Evolutionary conservation across 129 eudicot species (phyloP).

Genomic region (Deinandra increscens): DNA sequence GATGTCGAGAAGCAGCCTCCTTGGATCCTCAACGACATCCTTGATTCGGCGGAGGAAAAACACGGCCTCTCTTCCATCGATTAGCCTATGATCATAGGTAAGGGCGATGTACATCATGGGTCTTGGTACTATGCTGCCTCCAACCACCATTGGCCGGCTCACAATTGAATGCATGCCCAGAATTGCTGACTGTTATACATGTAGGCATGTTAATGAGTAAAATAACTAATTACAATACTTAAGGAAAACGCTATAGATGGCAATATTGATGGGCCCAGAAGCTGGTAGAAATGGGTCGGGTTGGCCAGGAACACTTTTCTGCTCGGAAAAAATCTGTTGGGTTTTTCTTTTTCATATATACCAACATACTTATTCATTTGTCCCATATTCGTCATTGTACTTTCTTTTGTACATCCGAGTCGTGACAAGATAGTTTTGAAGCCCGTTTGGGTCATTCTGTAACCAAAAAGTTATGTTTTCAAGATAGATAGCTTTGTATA

Average conservation of each 20-base stretch:
- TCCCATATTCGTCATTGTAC: background rate
- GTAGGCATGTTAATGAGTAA: background rate
- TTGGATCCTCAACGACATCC: slow-evolving; percentile 91
- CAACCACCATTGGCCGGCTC: slow-evolving; percentile 92
- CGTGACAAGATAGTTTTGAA: background rate
- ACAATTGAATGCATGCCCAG: slow-evolving; percentile 90
- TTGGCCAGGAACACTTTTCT: background rate
- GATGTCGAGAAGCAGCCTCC: slow-evolving; percentile 77
- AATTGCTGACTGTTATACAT: slow-evolving; percentile 67
- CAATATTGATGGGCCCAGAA: background rate
- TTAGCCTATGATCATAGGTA: slow-evolving; percentile 94
- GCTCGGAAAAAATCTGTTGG: no score
- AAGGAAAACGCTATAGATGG: background rate
- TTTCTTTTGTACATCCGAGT: background rate
- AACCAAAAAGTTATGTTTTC: background rate
- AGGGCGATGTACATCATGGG: slow-evolving; percentile 99
- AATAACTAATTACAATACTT: background rate
- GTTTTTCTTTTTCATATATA: background rate
- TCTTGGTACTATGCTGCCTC: slow-evolving; percentile 73
- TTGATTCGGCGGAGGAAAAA: slow-evolving; percentile 82
- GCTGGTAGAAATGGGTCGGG: background rate
- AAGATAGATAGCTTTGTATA: background rate
- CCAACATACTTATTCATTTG: background rate
- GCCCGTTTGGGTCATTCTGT: background rate
- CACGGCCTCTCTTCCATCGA: slow-evolving; percentile 99